Evolutionary conservation across 441 rosid genomes (phyloP).

Genomic region (Arabidopsis hybrid): DNA sequence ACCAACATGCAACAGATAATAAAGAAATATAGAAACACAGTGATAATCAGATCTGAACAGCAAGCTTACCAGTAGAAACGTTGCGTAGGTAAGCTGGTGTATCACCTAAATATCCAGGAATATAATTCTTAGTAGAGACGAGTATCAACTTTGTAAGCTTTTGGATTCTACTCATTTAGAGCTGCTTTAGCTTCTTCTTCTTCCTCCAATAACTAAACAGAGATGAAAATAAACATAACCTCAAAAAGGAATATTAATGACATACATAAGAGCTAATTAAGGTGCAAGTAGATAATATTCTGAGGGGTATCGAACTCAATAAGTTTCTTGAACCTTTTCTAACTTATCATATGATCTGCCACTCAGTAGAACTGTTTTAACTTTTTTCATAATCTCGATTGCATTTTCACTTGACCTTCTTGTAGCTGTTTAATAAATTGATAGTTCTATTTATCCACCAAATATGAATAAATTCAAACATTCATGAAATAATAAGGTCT

Average conservation of each 20-base stretch:
- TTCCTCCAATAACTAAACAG: constrained; percentile 65
- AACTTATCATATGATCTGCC: no score
- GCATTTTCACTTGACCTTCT: constrained; percentile 99
- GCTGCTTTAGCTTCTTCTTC: constrained; percentile 99
- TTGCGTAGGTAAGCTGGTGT: constrained; percentile 72
- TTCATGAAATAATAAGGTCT: constrained; percentile 15
- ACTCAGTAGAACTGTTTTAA: constrained; percentile 81
- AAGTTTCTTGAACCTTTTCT: no score
- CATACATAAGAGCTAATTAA: no score
- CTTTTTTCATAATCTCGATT: constrained; percentile 97
- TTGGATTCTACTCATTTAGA: constrained; percentile 98
- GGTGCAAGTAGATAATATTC: no score
- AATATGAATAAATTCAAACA: constrained; percentile 7
- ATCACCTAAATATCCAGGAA: constrained; percentile 76
- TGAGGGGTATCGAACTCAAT: no score
- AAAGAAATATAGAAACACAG: not conserved
- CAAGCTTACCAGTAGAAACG: constrained; percentile 65
- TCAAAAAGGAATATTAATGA: no score
- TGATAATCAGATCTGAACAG: constrained; percentile 1
- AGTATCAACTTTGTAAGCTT: constrained; percentile 97
- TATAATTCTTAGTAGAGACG: constrained; percentile 86
- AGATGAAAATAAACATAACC: no score
- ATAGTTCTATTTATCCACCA: constrained; percentile 21
- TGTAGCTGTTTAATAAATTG: constrained; percentile 63
- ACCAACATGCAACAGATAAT: not conserved